Percentiles rank a stretch among this genome's conserved stretches.
phyloP scores from a whole-genome alignment of 306 rosid genomes.

The Vigna angularis region DNA sequence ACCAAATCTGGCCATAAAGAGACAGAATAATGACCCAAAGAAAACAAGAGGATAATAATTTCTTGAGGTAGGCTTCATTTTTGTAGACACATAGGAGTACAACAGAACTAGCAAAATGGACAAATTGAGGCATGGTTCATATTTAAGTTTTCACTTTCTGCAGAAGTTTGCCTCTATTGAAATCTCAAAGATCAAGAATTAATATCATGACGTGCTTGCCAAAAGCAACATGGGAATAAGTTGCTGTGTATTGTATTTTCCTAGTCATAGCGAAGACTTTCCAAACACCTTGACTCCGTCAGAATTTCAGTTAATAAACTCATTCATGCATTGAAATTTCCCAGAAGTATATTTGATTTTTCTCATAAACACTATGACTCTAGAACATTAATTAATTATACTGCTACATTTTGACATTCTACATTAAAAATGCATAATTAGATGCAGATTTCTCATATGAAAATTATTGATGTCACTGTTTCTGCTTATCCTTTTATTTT shows the following conservation, averaged over 20 bases:
- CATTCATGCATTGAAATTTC: slow-evolving; percentile 35
- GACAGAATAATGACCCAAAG: slow-evolving; percentile 30
- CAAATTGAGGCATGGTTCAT: slow-evolving; percentile 15
- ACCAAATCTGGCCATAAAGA: slow-evolving; percentile 8
- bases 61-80: slow-evolving; percentile 5
- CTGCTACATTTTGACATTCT: background rate
- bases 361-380: background rate
- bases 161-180: background rate
- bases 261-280: background rate
- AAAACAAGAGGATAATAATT: background rate
- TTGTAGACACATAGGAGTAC: background rate
- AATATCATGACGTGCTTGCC: background rate
- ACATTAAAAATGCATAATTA: background rate
- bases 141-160: background rate
- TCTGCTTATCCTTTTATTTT: background rate
- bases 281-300: slow-evolving; percentile 2
- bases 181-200: slow-evolving; percentile 14
- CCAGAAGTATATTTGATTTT: slow-evolving; percentile 10
- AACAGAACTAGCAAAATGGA: background rate
- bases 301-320: background rate
- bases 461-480: background rate
- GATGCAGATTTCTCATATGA: background rate
- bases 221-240: background rate
- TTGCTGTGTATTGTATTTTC: background rate
- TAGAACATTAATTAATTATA: background rate